phyloP scores from a whole-genome alignment of 228 moss, liverwort and hornwort species.

The Sphagnum magellanicum region DNA sequence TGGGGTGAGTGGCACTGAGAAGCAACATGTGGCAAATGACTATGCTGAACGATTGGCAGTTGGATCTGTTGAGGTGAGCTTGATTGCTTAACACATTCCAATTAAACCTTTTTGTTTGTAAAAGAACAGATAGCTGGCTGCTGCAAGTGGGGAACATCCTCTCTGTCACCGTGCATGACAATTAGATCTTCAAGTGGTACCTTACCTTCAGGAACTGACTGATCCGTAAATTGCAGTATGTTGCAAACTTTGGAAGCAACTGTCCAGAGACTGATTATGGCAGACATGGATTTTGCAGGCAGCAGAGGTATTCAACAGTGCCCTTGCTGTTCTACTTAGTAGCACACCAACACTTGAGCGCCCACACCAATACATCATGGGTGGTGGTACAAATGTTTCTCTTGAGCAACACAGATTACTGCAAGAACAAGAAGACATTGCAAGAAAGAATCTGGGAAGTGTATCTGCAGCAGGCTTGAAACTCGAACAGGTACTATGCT shows the following conservation, averaged over 20 bases:
- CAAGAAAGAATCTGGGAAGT: no score
- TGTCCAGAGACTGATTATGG: no score
- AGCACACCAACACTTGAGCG: no score
- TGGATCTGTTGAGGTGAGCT: constrained; percentile 69
- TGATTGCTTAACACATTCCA: neutral
- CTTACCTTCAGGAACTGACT: no score
- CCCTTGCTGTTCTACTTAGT: constrained; percentile 31
- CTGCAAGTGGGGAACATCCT: no score
- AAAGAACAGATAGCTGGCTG: no score
- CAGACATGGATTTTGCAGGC: constrained; percentile 24
- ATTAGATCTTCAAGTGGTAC: no score
- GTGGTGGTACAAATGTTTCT: constrained; percentile 1
- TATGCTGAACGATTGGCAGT: constrained; percentile 66
- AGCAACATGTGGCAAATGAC: constrained; percentile 91
- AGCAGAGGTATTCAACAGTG: constrained; percentile 68
- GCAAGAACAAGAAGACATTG: no score
- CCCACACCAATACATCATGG: neutral
- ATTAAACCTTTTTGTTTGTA: neutral
- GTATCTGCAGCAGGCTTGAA: constrained; percentile 19
- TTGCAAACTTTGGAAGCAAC: neutral
- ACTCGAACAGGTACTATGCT: constrained; percentile 47
- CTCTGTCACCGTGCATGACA: no score
- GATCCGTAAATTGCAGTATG: neutral
- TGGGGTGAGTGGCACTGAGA: constrained; percentile 94
- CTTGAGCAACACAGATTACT: no score